Percentiles rank a stretch among this genome's conserved stretches.
Conservation (phyloP, 2,329 filamentous ascomycete species). For the Rutstroemia sydowiana region DNA sequence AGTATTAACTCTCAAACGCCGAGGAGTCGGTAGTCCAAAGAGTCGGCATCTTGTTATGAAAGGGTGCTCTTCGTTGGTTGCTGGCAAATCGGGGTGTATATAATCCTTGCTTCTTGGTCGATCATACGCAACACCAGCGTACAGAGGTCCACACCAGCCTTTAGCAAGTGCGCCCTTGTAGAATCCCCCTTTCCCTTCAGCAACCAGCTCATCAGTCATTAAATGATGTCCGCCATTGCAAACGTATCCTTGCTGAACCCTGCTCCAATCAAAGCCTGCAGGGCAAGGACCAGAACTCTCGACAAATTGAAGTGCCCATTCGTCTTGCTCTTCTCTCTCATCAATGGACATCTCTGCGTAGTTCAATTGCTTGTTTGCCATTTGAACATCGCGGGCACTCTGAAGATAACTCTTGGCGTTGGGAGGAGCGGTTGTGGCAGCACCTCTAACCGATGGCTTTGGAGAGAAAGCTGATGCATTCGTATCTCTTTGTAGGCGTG, state of each 20-base stretch:
- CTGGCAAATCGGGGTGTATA: too few species aligned
- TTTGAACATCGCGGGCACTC: conserved; percentile 9
- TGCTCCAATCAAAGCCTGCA: conserved; percentile 9
- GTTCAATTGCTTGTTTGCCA: conserved; percentile 15
- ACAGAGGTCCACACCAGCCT: conserved; percentile 7
- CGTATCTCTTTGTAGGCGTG: neutral
- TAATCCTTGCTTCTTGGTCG: too few species aligned
- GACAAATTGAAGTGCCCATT: conserved; percentile 13
- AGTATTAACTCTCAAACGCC: too few species aligned
- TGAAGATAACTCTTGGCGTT: neutral
- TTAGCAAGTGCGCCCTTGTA: neutral
- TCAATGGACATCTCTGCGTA: conserved; percentile 7
- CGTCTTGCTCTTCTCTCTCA: conserved; percentile 17
- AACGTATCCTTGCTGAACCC: conserved; percentile 16
- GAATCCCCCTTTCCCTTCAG: conserved; percentile 18
- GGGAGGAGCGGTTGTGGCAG: conserved; percentile 1
- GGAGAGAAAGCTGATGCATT: too few species aligned
- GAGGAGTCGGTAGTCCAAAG: too few species aligned
- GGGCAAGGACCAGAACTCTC: conserved; percentile 11
- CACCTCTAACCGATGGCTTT: neutral
- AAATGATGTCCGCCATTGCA: conserved; percentile 16
- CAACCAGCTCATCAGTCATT: conserved; percentile 16
- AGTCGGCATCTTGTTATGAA: too few species aligned
- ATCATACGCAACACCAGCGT: too few species aligned
- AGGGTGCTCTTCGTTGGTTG: too few species aligned